A percentile compares a stretch with the other conserved stretches of the same genome.
Evolutionary conservation across 768 basidiomycete genomes (phyloP).

Genomic region (Tricholoma sp.): DNA sequence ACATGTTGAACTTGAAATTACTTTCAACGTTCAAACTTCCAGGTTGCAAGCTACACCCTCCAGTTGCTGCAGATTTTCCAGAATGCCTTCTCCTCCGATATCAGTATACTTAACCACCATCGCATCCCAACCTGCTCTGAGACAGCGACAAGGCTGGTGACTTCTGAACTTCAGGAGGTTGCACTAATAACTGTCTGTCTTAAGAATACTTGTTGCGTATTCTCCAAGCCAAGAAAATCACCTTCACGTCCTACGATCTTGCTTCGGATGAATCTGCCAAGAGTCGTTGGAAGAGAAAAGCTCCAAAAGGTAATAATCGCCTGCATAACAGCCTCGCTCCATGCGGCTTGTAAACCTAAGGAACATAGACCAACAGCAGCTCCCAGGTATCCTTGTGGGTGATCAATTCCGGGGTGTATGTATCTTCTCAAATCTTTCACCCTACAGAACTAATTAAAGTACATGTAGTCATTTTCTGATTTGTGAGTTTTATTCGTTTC

Average conservation of each 20-base stretch:
- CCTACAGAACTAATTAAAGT: conserved; percentile 7
- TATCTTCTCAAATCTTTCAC: conserved; percentile 10
- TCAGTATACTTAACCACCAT: conserved; percentile 86
- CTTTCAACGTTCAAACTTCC: too few species aligned
- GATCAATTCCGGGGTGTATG: conserved; percentile 72
- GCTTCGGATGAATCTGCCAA: conserved; percentile 83
- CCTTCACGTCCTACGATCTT: conserved; percentile 77
- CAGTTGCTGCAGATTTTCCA: background rate
- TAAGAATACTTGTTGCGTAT: conserved; percentile 78
- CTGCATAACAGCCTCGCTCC: background rate
- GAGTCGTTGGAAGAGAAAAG: conserved; percentile 74
- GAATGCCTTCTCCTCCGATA: conserved; percentile 79
- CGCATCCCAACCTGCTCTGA: conserved; percentile 69
- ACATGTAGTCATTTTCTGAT: conserved; percentile 56
- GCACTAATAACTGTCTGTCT: background rate
- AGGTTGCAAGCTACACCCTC: too few species aligned
- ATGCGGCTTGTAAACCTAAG: background rate
- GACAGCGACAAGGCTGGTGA: conserved; percentile 68
- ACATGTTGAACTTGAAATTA: background rate
- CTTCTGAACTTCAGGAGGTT: background rate
- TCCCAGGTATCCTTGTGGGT: conserved; percentile 81
- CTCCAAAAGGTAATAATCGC: conserved; percentile 47
- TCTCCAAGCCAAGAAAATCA: conserved; percentile 81
- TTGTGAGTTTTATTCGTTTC: conserved; percentile 46
- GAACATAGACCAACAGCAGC: conserved; percentile 67